A percentile compares a stretch with the other conserved stretches of the same genome.
Evolutionary conservation across 495 filamentous ascomycete species (phyloP).

Genomic region (Hypoxylon crocopeplum): DNA sequence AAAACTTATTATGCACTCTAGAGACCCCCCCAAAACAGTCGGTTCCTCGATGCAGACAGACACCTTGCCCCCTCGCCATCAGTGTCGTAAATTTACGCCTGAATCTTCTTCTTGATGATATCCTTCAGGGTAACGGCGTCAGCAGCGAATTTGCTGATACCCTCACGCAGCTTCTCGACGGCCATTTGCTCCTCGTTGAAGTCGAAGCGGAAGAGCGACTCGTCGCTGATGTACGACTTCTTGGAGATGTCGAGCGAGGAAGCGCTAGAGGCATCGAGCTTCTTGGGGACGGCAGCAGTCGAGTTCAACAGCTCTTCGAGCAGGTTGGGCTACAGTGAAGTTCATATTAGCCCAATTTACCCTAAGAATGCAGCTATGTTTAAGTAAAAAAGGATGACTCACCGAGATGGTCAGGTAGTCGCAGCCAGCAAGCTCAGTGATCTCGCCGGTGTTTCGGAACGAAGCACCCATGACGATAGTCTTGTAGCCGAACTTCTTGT

Average conservation of each 20-base stretch:
- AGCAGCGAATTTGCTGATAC: conserved; percentile 98
- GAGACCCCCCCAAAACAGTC: conserved; percentile 6
- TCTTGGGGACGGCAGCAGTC: conserved; percentile 79
- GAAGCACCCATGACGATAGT: conserved; percentile 99
- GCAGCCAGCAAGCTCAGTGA: conserved; percentile 96
- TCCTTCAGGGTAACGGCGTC: conserved; percentile 93
- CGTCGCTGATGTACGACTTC: conserved; percentile 89
- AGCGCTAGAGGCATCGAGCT: conserved; percentile 79
- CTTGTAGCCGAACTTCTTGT: conserved; percentile 99
- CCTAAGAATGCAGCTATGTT: background rate
- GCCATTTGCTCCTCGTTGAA: conserved; percentile 99
- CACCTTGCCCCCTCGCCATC: background rate
- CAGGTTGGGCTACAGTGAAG: conserved; percentile 73
- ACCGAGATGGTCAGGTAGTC: conserved; percentile 99
- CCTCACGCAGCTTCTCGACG: conserved; percentile 97
- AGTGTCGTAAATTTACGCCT: conserved; percentile 35
- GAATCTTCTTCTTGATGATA: conserved; percentile 86
- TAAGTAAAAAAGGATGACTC: conserved; percentile 43
- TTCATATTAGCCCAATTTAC: conserved; percentile 4
- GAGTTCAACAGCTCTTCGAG: conserved; percentile 93
- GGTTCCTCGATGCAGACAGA: conserved; percentile 9
- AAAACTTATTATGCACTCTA: conserved; percentile 24
- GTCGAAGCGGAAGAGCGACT: conserved; percentile 93
- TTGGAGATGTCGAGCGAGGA: conserved; percentile 75
- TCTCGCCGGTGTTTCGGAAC: conserved; percentile 94